Evolutionary conservation across 1,284 basidiomycete genomes (phyloP).

Genomic region (Cryptococcus sp.): DNA sequence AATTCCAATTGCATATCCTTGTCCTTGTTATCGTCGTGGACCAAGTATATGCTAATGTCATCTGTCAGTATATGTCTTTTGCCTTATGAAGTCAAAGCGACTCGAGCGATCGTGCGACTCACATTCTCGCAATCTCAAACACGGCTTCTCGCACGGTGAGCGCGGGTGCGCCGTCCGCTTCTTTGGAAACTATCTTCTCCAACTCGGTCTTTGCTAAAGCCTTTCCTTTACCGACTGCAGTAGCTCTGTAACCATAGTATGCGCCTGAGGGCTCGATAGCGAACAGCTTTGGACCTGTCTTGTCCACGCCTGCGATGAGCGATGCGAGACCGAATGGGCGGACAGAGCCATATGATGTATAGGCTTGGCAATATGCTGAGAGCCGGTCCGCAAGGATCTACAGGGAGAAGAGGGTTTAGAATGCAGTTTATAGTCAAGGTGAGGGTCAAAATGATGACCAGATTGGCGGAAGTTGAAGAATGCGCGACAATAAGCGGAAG

Average conservation of each 20-base stretch:
- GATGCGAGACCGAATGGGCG: conserved; percentile 95
- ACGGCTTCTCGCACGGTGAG: conserved; percentile 77
- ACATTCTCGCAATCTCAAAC: conserved; percentile 92
- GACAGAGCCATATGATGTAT: conserved; percentile 97
- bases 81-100: background rate
- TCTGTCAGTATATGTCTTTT: background rate
- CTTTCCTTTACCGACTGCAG: conserved; percentile 93
- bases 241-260: conserved; percentile 88
- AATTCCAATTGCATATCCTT: conserved; percentile 99
- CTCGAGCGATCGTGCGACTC: conserved; percentile 49
- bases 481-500: background rate
- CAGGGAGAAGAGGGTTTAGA: background rate
- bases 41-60: conserved; percentile 80
- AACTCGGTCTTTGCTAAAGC: conserved; percentile 98
- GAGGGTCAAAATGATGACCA: background rate
- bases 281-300: conserved; percentile 81
- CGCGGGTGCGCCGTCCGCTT: conserved; percentile 26
- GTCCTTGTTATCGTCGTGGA: conserved; percentile 81
- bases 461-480: background rate
- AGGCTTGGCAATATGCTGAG: conserved; percentile 87
- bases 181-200: conserved; percentile 71
- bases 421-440: background rate
- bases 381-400: conserved; percentile 82
- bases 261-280: conserved; percentile 95
- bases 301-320: conserved; percentile 87